A percentile compares a stretch with the other conserved stretches of the same genome.
Conservation (phyloP, 768 basidiomycete species). For the Lactifluus subvellereus region DNA sequence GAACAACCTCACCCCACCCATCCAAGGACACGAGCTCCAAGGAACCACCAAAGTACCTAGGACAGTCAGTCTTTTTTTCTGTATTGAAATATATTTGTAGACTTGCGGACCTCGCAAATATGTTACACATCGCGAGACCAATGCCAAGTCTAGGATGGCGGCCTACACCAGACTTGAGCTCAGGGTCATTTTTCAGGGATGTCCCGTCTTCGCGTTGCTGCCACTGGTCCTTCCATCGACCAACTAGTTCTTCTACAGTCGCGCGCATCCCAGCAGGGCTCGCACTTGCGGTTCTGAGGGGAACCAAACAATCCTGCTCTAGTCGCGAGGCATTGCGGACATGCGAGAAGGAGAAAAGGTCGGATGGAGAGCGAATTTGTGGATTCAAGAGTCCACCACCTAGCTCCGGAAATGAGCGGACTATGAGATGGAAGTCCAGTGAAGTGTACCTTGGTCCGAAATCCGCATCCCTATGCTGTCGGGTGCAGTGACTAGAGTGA, state of each 20-base stretch:
- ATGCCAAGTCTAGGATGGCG: slow-evolving; percentile 68
- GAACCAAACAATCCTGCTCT: slow-evolving; percentile 59
- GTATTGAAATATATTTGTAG: background rate
- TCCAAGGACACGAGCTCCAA: slow-evolving; percentile 74
- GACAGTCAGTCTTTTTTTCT: background rate
- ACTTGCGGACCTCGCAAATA: slow-evolving; percentile 65
- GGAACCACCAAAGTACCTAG: slow-evolving; percentile 78
- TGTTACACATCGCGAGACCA: slow-evolving; percentile 85
- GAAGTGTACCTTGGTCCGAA: slow-evolving; percentile 73
- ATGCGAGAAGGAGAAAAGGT: slow-evolving; percentile 89
- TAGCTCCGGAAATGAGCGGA: slow-evolving; percentile 28
- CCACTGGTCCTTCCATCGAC: slow-evolving; percentile 37
- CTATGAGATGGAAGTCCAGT: background rate
- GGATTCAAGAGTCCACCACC: slow-evolving; percentile 65
- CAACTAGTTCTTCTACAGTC: slow-evolving; percentile 76
- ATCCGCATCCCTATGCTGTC: slow-evolving; percentile 76
- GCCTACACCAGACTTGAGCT: slow-evolving; percentile 41
- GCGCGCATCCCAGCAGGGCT: slow-evolving; percentile 62
- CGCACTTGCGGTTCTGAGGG: slow-evolving; percentile 55
- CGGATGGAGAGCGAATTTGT: slow-evolving; percentile 57
- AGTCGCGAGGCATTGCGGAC: slow-evolving; percentile 67
- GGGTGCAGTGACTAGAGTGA: slow-evolving; percentile 69
- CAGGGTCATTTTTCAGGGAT: slow-evolving; percentile 34
- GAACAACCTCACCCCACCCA: slow-evolving; percentile 64
- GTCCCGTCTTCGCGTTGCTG: slow-evolving; percentile 24